A percentile compares a stretch with the other conserved stretches of the same genome.
Evolutionary conservation across 345 rosid species (phyloP).

Genomic region (Aegle marmelos): DNA sequence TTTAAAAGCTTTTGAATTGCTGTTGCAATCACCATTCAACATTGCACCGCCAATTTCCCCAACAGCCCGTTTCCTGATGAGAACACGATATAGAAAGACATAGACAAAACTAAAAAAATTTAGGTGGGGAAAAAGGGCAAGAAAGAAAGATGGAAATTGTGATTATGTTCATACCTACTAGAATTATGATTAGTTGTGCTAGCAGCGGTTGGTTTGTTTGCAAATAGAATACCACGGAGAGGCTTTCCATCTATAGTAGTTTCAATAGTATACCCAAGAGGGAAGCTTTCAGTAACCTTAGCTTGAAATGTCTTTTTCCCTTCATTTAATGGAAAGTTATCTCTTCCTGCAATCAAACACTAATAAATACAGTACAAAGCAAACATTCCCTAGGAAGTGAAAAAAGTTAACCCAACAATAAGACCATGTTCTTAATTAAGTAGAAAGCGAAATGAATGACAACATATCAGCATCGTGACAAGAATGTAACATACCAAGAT

Average conservation of each 20-base stretch:
- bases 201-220: slow-evolving; percentile 52
- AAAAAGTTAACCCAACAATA: neutral
- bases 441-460: neutral
- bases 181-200: slow-evolving; percentile 29
- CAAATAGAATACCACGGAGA: slow-evolving; percentile 78
- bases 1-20: slow-evolving; percentile 33
- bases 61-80: slow-evolving; percentile 51
- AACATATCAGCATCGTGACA: neutral
- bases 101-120: slow-evolving; percentile 8
- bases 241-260: slow-evolving; percentile 84
- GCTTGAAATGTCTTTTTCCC: slow-evolving; percentile 88
- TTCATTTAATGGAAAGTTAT: slow-evolving; percentile 37
- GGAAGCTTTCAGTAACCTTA: slow-evolving; percentile 64
- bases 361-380: neutral
- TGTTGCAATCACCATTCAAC: slow-evolving; percentile 48
- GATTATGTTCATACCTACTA: slow-evolving; percentile 41
- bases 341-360: slow-evolving; percentile 48
- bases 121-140: neutral
- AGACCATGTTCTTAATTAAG: neutral
- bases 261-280: slow-evolving; percentile 77
- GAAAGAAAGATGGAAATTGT: slow-evolving; percentile 8
- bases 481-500: neutral
- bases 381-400: neutral
- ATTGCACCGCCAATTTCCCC: slow-evolving; percentile 30
- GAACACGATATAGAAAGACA: slow-evolving; percentile 5